Base-by-base conservation (phyloP, 345 rosid genomes). In the Aquilaria malaccensis region DNA sequence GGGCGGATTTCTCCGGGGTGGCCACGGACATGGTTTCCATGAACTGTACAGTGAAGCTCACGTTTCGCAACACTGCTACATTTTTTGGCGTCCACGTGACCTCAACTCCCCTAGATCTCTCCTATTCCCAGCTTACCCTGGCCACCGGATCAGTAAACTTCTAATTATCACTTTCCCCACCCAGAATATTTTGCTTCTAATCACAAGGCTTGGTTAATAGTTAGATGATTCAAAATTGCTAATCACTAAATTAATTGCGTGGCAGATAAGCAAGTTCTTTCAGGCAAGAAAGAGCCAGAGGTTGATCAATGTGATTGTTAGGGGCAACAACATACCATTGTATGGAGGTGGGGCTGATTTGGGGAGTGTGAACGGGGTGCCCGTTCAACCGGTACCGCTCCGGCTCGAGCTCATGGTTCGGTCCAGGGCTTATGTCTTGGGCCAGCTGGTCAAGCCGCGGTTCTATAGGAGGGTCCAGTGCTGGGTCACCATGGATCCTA, bases 51-150 rank as follows among this genome's bases (percentile, higher is more conserved):
- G 83, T 81, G 47, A 83, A 73, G 65, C 73, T 88, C 29, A 81
- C 71, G 9, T 88, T 76, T 60, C 79, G 77, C 0, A 85, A 83
- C 69, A 75, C 83, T 0, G 91, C 84, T 10, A 75, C 86, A 3
- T 85, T 88, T 62, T 83, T 85, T 30, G 91, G 89, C 0, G 82
- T 88, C 58, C 96, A 83, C 58, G 87, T 85, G 6, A 67, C 85
- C 29, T 72, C 87, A 13, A 83, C 87, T 3, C 85, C 82, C 7
- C 59, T 85, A 13, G 82, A 85, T 62, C 80, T 88, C 32, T 72
- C 76, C 56, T 88, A 73, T 69, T 81, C 87, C 52, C 80, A 81
- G 63, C 85, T 85, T 67, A 72, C 78, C 3, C 58, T 85, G 4
- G 95, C 84, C 63, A 72, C 83, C 13, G 96, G 91, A 62, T 72